phyloP scores from a whole-genome alignment of 1,139 yeast genomes.

The Scheffersomyces quercinus region DNA sequence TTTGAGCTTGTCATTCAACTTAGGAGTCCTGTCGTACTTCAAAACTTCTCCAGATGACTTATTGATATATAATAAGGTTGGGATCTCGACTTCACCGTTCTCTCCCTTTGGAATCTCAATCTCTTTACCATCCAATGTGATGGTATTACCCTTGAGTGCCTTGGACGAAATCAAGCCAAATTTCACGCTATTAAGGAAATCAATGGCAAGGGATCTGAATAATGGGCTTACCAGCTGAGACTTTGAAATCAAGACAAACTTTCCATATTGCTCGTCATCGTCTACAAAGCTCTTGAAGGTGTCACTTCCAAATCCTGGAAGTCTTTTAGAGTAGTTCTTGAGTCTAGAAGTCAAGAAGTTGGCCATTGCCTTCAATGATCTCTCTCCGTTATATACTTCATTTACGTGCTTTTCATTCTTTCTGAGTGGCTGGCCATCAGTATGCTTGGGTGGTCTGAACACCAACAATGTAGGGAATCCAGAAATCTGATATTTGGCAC shows the following conservation, averaged over 20 bases:
- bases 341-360: slow-evolving; percentile 61
- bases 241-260: slow-evolving; percentile 48
- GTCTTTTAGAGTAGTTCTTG: slow-evolving; percentile 68
- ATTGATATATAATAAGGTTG: slow-evolving; percentile 32
- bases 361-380: slow-evolving; percentile 61
- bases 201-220: slow-evolving; percentile 74
- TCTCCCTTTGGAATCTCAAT: slow-evolving; percentile 21
- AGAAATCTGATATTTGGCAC: slow-evolving; percentile 63
- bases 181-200: slow-evolving; percentile 48
- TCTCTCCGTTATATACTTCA: slow-evolving; percentile 70
- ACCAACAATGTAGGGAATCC: slow-evolving; percentile 84
- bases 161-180: slow-evolving; percentile 29
- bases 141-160: slow-evolving; percentile 7
- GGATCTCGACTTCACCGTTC: slow-evolving; percentile 20
- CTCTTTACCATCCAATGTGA: slow-evolving; percentile 20
- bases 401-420: slow-evolving; percentile 47
- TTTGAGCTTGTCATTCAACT: slow-evolving; percentile 31
- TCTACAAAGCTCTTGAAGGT: slow-evolving; percentile 30
- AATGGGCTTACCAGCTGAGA: slow-evolving; percentile 56
- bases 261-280: slow-evolving; percentile 20
- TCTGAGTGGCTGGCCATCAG: slow-evolving; percentile 14
- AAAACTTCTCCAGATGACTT: slow-evolving; percentile 19
- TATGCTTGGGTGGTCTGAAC: slow-evolving; percentile 76
- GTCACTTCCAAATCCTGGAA: slow-evolving; percentile 29
- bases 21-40: slow-evolving; percentile 22